Evolutionary conservation across 306 rosid genomes (phyloP).

Genomic region (Sesbania bispinosa): DNA sequence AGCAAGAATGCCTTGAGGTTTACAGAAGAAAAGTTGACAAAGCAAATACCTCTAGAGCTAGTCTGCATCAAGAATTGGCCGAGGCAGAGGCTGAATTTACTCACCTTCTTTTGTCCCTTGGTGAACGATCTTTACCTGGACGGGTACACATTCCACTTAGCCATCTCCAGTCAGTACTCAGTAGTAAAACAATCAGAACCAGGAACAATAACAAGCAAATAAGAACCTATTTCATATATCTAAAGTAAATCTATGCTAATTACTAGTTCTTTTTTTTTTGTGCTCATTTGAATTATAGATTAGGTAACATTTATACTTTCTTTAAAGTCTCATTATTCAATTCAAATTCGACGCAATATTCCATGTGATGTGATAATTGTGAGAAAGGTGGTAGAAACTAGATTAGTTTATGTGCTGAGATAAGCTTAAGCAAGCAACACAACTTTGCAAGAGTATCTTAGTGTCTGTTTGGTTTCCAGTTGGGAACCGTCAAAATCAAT

Average conservation of each 20-base stretch:
- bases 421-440: not conserved
- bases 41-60: constrained; percentile 82
- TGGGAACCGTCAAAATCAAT: too few relatives aligned
- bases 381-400: not conserved
- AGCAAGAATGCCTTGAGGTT: constrained; percentile 88
- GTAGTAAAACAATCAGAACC: too few relatives aligned
- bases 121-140: constrained; percentile 90
- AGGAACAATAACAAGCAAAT: constrained; percentile 9
- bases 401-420: not conserved
- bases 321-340: not conserved
- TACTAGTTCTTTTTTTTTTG: not conserved
- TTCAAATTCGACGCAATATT: not conserved
- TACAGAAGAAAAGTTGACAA: constrained; percentile 80
- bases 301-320: not conserved
- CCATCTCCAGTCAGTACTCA: constrained; percentile 4
- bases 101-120: constrained; percentile 91
- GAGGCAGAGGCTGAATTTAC: constrained; percentile 96
- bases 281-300: not conserved
- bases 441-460: not conserved
- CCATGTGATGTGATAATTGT: not conserved
- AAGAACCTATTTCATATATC: not conserved
- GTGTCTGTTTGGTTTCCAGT: too few relatives aligned
- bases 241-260: not conserved
- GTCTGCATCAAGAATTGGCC: constrained; percentile 93
- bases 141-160: constrained; percentile 54